Percentiles rank a stretch among this genome's conserved stretches.
phyloP scores from a whole-genome alignment of 805 yeast species.

The Yueomyces sinensis region DNA sequence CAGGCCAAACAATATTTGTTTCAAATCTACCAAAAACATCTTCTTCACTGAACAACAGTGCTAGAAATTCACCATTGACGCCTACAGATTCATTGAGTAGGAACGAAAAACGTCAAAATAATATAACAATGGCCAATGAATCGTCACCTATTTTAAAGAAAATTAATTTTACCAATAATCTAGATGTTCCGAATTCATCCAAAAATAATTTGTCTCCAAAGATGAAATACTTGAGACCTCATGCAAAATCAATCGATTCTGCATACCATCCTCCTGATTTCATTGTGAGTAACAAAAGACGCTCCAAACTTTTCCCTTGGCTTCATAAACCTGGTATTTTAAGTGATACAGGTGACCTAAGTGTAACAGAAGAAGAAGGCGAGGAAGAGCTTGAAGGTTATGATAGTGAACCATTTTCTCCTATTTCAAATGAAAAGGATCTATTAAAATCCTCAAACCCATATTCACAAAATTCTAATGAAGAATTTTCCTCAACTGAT shows the following conservation, averaged over 20 bases:
- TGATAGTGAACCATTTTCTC: background rate
- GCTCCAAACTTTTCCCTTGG: constrained; percentile 20
- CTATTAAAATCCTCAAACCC: constrained; percentile 5
- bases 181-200: background rate
- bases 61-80: background rate
- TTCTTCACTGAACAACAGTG: background rate
- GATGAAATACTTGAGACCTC: constrained; percentile 12
- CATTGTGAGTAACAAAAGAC: constrained; percentile 16
- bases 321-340: constrained; percentile 18
- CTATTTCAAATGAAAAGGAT: background rate
- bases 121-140: background rate
- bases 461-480: background rate
- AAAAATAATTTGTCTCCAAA: background rate
- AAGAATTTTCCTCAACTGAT: constrained; percentile 9
- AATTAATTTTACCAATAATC: background rate
- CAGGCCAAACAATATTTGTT: background rate
- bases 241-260: constrained; percentile 22
- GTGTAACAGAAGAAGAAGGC: constrained; percentile 20
- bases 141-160: background rate
- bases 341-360: constrained; percentile 19
- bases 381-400: constrained; percentile 12
- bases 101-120: background rate
- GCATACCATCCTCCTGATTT: constrained; percentile 21
- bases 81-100: background rate
- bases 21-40: background rate